Base-by-base conservation (phyloP, 768 basidiomycete species). In the Tulasnella sp. region DNA sequence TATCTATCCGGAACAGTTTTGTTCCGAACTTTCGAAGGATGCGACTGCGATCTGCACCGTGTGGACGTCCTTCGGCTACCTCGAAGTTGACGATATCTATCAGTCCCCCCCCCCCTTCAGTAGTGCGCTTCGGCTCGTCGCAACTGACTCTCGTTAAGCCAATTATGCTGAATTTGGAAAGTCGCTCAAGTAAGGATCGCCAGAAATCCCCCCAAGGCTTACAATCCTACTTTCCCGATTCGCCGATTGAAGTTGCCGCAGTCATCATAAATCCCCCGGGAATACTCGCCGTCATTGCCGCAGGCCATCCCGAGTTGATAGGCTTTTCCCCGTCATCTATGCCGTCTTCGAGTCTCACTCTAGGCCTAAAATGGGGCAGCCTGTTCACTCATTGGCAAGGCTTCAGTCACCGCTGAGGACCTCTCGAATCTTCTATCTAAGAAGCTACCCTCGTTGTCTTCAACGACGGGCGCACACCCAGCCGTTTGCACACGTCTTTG, bases 251-350 rank as follows among this genome's bases (percentile, higher is more conserved):
- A 15, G 19, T 34, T 3, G n/a, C 45, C 5, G 54, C 34, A 7
- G 31, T 91, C 71, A 88, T 92, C 77, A 92, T 91, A 0, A 89
- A 90, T 25, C 90, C 91, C 42, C 91, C 91, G 0, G 91, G 92
- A 80, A 91, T 91, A 72, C 81, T 91, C 19, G 85, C 87, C n/a
- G 88, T 89, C 74, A 81, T 85, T 4, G 39, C 70, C 1, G 45
- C 72, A 39, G 15, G 40, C 40, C 70, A 38, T 15, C 67, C 36
- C 25, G 8, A 34, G 19, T n/a, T 22, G 4, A 31, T 64, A 29
- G 22, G 40, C 40, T 42, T n/a, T n/a, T 71, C 17, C 39, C 45
- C n/a, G 80, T 82, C 31, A 81, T 88, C 19, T 91, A 88, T 78
- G 84, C 88, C 67, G 82, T 91, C 58, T 91, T 91, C 77, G 91